Conservation (phyloP, 2,329 filamentous ascomycete species). For the Curvularia sp. region DNA sequence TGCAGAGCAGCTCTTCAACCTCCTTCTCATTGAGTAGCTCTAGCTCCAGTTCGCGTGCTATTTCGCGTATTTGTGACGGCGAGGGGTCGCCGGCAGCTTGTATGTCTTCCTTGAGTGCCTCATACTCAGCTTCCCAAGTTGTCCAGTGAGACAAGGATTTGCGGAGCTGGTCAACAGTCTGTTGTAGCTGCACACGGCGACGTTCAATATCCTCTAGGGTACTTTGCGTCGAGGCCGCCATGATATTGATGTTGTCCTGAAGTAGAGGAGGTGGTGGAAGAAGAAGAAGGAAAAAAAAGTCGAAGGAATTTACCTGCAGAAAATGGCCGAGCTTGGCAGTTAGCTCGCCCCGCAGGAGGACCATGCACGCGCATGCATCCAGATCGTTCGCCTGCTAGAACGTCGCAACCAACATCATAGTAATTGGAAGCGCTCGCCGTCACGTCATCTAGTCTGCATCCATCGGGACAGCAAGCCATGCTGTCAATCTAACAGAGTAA, state of each 20-base stretch:
- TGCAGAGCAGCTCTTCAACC: conserved; percentile 62
- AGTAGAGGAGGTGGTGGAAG: conserved; percentile 9
- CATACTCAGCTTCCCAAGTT: conserved; percentile 90
- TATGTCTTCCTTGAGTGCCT: conserved; percentile 84
- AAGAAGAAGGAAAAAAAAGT: conserved; percentile 1
- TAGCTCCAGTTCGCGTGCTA: conserved; percentile 67
- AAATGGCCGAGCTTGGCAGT: conserved; percentile 25
- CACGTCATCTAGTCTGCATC: not conserved
- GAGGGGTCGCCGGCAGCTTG: conserved; percentile 50
- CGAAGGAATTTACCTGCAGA: conserved; percentile 19
- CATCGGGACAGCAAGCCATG: not conserved
- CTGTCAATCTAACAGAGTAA: not conserved
- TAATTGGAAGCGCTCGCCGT: not conserved
- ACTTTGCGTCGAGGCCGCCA: conserved; percentile 50
- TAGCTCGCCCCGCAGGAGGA: conserved; percentile 26
- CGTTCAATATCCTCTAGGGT: conserved; percentile 74
- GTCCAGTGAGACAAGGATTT: conserved; percentile 87
- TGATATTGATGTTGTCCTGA: conserved; percentile 16
- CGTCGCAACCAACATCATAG: not conserved
- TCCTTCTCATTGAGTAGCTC: conserved; percentile 69
- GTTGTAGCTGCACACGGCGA: conserved; percentile 77
- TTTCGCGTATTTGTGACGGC: conserved; percentile 46
- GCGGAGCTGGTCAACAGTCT: conserved; percentile 74
- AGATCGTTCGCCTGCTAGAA: conserved; percentile 1
- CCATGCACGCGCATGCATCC: conserved; percentile 16